Evolutionary conservation across 352 stramenopile genomes (phyloP).

Genomic region (Phytopythium aichiense): DNA sequence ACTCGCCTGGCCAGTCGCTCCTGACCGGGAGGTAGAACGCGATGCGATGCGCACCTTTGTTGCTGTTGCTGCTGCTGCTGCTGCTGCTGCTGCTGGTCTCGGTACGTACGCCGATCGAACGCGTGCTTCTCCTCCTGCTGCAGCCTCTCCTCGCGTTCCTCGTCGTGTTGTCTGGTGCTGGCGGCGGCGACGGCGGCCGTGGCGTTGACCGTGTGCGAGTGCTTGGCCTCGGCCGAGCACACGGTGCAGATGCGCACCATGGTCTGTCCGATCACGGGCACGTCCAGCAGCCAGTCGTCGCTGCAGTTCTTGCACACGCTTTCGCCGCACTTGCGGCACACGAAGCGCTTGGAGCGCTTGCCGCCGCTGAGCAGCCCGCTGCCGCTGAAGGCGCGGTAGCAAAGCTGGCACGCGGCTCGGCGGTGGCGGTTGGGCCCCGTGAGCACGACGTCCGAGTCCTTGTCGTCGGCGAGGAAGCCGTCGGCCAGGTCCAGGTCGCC

Average conservation of each 20-base stretch:
- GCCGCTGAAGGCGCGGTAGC: slow-evolving; percentile 57
- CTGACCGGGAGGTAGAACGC: neutral
- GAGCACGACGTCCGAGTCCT: slow-evolving; percentile 11
- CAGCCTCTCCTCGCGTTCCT: slow-evolving; percentile 12
- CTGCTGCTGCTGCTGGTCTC: slow-evolving; percentile 3
- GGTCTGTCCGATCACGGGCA: slow-evolving; percentile 70
- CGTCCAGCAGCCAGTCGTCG: slow-evolving; percentile 73
- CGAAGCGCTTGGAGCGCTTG: slow-evolving; percentile 41
- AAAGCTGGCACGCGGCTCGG: slow-evolving; percentile 60
- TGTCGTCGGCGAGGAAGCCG: slow-evolving; percentile 12
- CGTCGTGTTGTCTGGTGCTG: slow-evolving; percentile 8
- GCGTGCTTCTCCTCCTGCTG: slow-evolving; percentile 20
- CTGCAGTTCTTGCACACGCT: slow-evolving; percentile 75
- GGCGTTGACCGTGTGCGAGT: slow-evolving; percentile 39
- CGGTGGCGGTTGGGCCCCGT: slow-evolving; percentile 15
- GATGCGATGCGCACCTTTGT: neutral
- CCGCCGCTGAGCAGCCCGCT: slow-evolving; percentile 17
- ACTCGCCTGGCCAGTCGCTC: neutral
- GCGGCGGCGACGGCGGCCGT: slow-evolving; percentile 17
- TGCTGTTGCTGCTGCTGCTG: neutral
- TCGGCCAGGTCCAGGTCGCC: slow-evolving; percentile 69
- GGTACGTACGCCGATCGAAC: slow-evolving; percentile 11
- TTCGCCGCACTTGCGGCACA: slow-evolving; percentile 80
- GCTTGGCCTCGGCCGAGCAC: slow-evolving; percentile 67
- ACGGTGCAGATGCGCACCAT: slow-evolving; percentile 84